Conservation (phyloP, 441 rosid genomes). For the Pelargonium citronellum region DNA sequence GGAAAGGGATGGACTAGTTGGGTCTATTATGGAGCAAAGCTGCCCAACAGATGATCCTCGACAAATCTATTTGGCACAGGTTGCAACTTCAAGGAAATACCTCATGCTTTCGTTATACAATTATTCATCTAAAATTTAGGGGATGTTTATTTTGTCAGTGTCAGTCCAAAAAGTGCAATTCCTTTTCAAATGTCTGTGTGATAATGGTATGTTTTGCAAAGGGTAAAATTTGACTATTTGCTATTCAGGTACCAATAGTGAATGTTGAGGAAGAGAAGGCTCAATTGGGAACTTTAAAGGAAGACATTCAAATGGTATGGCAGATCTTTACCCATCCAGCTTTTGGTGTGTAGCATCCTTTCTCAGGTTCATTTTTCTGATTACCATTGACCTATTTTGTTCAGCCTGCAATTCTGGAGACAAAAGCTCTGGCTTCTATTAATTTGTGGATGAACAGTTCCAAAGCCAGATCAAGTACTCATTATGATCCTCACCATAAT, state of each 20-base stretch:
- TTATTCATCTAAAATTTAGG: slow-evolving; percentile 9
- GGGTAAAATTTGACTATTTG: slow-evolving; percentile 12
- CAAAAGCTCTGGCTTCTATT: slow-evolving; percentile 54
- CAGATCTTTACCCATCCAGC: slow-evolving; percentile 10
- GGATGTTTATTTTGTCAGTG: not conserved
- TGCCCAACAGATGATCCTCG: slow-evolving; percentile 33
- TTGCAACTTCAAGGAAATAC: slow-evolving; percentile 14
- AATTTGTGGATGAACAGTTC: slow-evolving; percentile 89
- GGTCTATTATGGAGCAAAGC: slow-evolving; percentile 24
- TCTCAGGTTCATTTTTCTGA: slow-evolving; percentile 6
- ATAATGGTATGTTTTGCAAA: not conserved
- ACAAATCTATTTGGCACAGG: slow-evolving; percentile 82
- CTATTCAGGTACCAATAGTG: slow-evolving; percentile 59
- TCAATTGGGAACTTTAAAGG: slow-evolving; percentile 59
- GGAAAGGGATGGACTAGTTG: slow-evolving; percentile 21
- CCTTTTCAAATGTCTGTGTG: not conserved
- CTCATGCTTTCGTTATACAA: not conserved
- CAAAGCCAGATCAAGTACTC: slow-evolving; percentile 69
- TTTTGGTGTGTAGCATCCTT: not conserved
- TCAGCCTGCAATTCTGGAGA: slow-evolving; percentile 58
- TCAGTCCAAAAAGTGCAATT: not conserved
- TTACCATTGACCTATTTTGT: slow-evolving; percentile 23
- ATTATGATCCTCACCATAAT: slow-evolving; percentile 91
- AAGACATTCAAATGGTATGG: slow-evolving; percentile 52
- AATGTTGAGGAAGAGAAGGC: slow-evolving; percentile 54